Evolutionary conservation across 139 green algal species (phyloP).

Genomic region (Closterium sp.): DNA sequence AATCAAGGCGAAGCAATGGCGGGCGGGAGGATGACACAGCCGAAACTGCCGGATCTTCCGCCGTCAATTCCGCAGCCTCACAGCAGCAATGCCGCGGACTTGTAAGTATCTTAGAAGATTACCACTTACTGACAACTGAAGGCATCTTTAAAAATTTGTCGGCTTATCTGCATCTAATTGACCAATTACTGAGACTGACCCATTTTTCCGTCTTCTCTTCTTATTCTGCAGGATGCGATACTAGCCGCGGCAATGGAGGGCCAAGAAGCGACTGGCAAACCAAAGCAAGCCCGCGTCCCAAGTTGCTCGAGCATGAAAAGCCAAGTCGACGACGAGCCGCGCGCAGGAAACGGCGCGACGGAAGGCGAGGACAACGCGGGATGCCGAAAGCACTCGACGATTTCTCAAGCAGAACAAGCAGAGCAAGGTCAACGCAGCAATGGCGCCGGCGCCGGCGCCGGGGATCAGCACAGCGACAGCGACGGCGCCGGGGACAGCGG

Average conservation of each 20-base stretch:
- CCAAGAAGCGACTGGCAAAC: background rate
- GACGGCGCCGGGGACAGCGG: background rate
- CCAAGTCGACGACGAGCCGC: background rate
- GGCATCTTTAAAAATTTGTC: no score
- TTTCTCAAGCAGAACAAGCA: no score
- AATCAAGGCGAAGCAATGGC: background rate
- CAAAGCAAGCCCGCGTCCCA: background rate
- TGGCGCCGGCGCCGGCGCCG: no score
- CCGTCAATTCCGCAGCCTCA: background rate
- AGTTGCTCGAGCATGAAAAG: background rate
- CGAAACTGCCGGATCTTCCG: background rate
- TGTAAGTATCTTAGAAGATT: background rate
- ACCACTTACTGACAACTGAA: no score
- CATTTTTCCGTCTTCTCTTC: background rate
- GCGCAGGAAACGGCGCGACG: background rate
- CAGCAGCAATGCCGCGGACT: background rate
- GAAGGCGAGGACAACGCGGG: background rate
- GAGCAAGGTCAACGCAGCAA: no score
- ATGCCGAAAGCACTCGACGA: background rate
- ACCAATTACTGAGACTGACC: background rate
- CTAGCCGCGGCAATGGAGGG: background rate
- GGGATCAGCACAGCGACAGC: background rate
- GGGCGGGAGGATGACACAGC: background rate
- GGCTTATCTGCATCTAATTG: no score
- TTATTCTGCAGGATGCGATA: background rate